Evolutionary conservation across 23 red algal species (phyloP), one percentile per base, ranked within the genome.

Genomic region (Agarophyton chilense): DNA sequence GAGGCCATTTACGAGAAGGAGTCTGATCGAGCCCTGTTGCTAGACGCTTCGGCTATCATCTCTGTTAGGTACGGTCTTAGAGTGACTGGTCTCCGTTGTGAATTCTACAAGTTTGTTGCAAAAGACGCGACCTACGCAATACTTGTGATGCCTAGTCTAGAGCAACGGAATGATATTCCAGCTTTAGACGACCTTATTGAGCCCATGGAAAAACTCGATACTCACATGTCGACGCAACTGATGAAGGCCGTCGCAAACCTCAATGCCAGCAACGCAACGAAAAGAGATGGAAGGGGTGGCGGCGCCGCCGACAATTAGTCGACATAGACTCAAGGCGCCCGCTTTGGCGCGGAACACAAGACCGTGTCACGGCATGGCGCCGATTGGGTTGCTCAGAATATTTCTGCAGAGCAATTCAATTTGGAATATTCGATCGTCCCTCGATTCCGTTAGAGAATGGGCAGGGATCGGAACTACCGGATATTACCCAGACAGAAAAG

Each of bases 21-120:
- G 4, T 21, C 65, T 5, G 24, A 41, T 2, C n/a, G 47, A 11
- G 79, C 55, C 36, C 26, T 0, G 8, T 0, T 60, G 0, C 67
- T 43, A 32, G 56, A 83, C 29, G 35, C 67, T 3, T 83, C 56
- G 79, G 52, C 57, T 0, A 0, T 64, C 7, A 62, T 83, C 18
- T 31, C 79, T 44, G 52, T 64, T 2, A 39, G 55, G 35, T 83
- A 83, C 28, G 79, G 57, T 6, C 79, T 83, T n/a, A 31, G 79
- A 38, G 33, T 61, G 10, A 12, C 42, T 13, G 45, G 79, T 17
- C 57, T 83, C 41, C 43, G 57, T 28, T 33, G 4, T 45, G 79
- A 83, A 21, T 83, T 83, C 44, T 83, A 83, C n/a, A 57, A 40
- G 24, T 21, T 83, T 0, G 79, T 58, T 16, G 18, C 79, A 0